These are phyloP conservation scores for Cadophora malorum DNA, from an alignment of 2,329 filamentous ascomycete genomes.

Conservation along the genomic window DNA sequence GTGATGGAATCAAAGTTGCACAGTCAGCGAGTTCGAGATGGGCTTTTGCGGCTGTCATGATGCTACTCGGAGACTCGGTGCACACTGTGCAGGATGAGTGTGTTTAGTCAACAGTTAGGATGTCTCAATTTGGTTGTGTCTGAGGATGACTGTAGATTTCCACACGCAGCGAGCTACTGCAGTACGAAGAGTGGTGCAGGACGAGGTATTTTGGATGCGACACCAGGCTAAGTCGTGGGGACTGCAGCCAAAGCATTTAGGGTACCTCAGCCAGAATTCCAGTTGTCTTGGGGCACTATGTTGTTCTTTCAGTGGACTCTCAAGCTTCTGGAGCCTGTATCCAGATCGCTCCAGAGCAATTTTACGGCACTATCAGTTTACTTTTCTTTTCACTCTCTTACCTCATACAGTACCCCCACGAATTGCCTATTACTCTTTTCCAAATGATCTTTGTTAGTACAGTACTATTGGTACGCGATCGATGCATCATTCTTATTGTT, in stretches of 20 bases:
- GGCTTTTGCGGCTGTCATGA: neutral
- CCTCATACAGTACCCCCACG: neutral
- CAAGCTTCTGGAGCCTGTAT: neutral
- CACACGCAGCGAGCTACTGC: neutral
- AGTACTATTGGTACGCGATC: neutral
- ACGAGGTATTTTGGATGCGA: neutral
- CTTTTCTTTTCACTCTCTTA: neutral
- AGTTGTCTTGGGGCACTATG: neutral
- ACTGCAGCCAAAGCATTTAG: neutral
- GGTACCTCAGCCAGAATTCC: neutral
- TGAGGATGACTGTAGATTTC: slow-evolving; percentile 11
- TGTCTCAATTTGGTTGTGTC: neutral
- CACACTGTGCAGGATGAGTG: slow-evolving; percentile 5
- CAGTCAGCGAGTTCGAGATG: neutral
- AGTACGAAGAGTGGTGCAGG: neutral
- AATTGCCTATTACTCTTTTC: neutral
- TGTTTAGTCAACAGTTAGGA: neutral
- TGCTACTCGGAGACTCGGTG: neutral
- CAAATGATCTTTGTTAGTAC: neutral
- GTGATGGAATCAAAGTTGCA: neutral
- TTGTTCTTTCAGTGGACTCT: neutral
- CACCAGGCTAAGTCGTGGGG: neutral
- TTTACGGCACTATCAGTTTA: neutral
- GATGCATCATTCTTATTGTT: neutral
- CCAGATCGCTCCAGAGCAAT: slow-evolving; percentile 1